Base-by-base conservation (phyloP, 129 eudicot genomes). In the sunflower (Helianthus annuus) region DNA sequence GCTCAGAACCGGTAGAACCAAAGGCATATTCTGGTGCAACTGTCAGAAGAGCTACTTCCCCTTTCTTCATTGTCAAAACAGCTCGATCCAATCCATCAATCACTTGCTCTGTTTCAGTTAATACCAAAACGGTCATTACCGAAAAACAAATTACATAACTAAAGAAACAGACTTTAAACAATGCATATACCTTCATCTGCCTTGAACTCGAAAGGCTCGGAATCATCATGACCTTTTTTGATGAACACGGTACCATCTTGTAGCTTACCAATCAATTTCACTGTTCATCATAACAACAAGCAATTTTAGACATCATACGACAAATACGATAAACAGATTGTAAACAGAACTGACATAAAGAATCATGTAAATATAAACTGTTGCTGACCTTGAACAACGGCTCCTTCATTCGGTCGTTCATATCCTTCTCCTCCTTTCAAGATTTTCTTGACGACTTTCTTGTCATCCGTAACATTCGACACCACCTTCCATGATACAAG, bases 381-480 rank as follows among this genome's bases (percentile, higher is more conserved):
- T 7, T 10, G 71, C 88, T 60, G 12, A 88, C 95, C 81, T 29
- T 83, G 85, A 11, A 95, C 99, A 49, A 85, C 82, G 65, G 97
- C 86, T 80, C 97, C 96, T 67, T 91, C 99, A 39, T 95, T 95
- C 0, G 97, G 97, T 5, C 79, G 70, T 38, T 92, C 97, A 54
- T 84, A 89, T 61, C 96, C 96, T 29, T 95, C 99, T 16, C 97
- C 99, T 74, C 91, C 99, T 80, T 86, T 95, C 80, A 90, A 34
- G n/a, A 81, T 88, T 80, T 95, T 95, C 81, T 95, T 95, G 55
- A 91, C 22, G 24, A 95, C 89, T 84, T 88, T 95, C 81, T 95
- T 95, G 76, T 95, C 97, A 57, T 95, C 96, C 0, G 95, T 91
- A 4, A 95, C 89, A 76, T 66, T 75, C 1, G 96, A 67, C 13